Percentiles rank a stretch among this genome's conserved stretches.
Evolutionary conservation across 2,329 filamentous ascomycete species (phyloP).

Genomic region (Xylaria sp.): DNA sequence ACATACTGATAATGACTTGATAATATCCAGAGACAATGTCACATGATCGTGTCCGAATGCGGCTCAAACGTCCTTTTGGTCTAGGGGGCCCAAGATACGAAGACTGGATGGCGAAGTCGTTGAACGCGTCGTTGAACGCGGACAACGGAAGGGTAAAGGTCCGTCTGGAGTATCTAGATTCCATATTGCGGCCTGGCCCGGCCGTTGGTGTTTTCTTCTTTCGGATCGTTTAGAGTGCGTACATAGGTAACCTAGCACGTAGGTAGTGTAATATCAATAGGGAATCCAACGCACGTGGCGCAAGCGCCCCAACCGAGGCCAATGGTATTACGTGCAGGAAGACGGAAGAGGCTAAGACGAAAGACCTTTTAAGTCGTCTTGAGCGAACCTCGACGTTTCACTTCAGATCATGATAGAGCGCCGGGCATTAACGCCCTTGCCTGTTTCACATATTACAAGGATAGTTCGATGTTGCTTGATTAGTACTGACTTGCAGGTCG

Average conservation of each 20-base stretch:
- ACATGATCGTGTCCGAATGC: constrained; percentile 12
- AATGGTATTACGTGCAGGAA: neutral
- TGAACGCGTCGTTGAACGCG: too few species aligned
- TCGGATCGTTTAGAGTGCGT: neutral
- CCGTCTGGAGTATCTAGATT: neutral
- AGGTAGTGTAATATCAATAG: neutral
- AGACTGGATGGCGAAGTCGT: neutral
- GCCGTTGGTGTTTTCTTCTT: neutral
- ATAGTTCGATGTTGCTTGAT: constrained; percentile 8
- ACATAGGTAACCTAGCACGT: neutral
- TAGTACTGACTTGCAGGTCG: constrained; percentile 8
- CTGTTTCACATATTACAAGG: constrained; percentile 24
- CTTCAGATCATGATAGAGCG: constrained; percentile 18
- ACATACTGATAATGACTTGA: too few species aligned
- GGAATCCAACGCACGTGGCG: neutral
- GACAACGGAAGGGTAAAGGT: neutral
- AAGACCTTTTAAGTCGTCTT: constrained; percentile 5
- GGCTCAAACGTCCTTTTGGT: neutral
- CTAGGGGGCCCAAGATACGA: neutral
- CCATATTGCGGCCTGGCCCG: neutral
- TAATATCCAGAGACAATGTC: constrained; percentile 4
- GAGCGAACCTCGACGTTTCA: constrained; percentile 23
- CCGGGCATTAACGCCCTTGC: constrained; percentile 19
- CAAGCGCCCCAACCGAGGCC: neutral
- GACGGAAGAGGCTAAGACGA: neutral